These are phyloP conservation scores for Choanephora cucurbitarum DNA, from an alignment of 371 early-diverging fungal species.

Conservation along the genomic window DNA sequence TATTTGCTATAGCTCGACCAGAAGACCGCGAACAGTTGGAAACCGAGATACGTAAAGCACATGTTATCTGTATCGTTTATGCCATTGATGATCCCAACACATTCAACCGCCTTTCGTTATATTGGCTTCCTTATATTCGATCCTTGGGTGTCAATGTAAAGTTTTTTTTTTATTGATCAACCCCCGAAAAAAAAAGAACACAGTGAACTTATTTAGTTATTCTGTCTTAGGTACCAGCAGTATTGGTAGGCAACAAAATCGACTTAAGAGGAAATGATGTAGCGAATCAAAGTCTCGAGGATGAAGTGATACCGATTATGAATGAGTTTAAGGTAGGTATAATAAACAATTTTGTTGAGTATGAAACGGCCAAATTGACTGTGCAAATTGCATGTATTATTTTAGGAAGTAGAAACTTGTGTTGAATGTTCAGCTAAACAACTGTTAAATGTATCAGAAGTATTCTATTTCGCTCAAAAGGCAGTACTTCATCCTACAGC, in stretches of 20 bases:
- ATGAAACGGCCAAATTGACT: background rate
- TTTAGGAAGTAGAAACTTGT: slow-evolving; percentile 95
- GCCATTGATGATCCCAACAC: slow-evolving; percentile 83
- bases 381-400: background rate
- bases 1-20: slow-evolving; percentile 63
- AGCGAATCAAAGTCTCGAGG: slow-evolving; percentile 81
- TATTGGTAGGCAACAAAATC: slow-evolving; percentile 97
- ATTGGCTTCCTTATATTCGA: slow-evolving; percentile 93
- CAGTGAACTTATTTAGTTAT: too few relatives aligned
- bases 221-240: slow-evolving; percentile 82
- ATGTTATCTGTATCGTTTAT: slow-evolving; percentile 96
- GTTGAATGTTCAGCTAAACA: slow-evolving; percentile 97
- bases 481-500: slow-evolving; percentile 97
- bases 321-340: slow-evolving; percentile 86
- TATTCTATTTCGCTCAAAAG: slow-evolving; percentile 99
- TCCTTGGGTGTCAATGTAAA: slow-evolving; percentile 88
- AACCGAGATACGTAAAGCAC: slow-evolving; percentile 89
- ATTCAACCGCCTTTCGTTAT: slow-evolving; percentile 79
- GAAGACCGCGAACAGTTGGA: slow-evolving; percentile 89
- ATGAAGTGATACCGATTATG: slow-evolving; percentile 95
- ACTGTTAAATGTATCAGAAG: slow-evolving; percentile 92
- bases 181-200: background rate
- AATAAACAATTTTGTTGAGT: too few relatives aligned
- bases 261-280: slow-evolving; percentile 85
- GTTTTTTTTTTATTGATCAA: too few relatives aligned